Evolutionary conservation across 805 yeast species (phyloP), one percentile per base, ranked within the genome.

Genomic region (Metschnikowia gelsemii): DNA sequence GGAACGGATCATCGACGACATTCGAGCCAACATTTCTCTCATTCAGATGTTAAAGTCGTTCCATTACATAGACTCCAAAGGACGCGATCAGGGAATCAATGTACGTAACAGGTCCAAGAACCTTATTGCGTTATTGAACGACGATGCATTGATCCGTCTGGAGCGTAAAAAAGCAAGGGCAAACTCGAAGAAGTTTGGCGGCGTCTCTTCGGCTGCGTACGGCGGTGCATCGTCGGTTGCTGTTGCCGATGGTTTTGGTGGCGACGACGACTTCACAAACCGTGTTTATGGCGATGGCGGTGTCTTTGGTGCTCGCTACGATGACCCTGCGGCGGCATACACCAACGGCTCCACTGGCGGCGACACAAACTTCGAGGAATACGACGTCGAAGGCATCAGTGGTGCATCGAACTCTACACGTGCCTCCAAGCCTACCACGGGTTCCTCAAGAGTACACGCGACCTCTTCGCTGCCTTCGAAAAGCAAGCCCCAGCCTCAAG

Each of bases 51-150:
- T 93, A 55, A 87, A 87, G 57, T 80, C 88, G 9, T 93, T 93
- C 79, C 97, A 90, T 63, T 93, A 88, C 68, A 84, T 87, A 34
- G 98, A 93, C 63, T 79, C 89, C 14, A 86, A 87, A 61, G 97
- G 97, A 23, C 80, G 89, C 51, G 99, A 93, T 64, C 97, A 90
- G 66, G 99, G 99, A 39, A 80, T 89, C 52, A 90, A 91, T 59
- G 96, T 93, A 43, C 79, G 99, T 58, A 90, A 87, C 66, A 80
- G 96, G 53, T 84, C 96, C 22, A 86, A 88, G 62, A 82, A 80
- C 49, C 72, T 93, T 47, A 70, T 81, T 19, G 73, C 72, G 12
- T 71, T 93, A 51, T 72, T 93, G 51, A 80, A 80, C 53, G 95
- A 87, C 62, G 96, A 88, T 55, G 72, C 73, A 5, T 68, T 71